phyloP scores from a whole-genome alignment of 2,329 filamentous ascomycete genomes.

The Colletotrichum sp. region DNA sequence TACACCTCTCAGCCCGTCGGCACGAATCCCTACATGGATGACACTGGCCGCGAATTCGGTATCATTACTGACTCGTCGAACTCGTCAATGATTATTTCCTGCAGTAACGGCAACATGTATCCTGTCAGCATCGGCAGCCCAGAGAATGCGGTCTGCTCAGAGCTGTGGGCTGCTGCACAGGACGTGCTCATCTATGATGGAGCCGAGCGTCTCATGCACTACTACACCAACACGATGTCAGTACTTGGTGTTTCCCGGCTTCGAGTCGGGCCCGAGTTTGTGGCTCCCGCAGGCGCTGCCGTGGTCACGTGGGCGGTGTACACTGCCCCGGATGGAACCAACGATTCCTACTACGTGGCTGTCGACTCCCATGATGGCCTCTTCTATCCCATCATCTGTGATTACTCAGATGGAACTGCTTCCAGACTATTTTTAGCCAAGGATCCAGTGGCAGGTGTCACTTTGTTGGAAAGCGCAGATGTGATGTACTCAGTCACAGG shows the following conservation, averaged over 20 bases:
- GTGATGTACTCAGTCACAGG: constrained; percentile 30
- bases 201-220: constrained; percentile 32
- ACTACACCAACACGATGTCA: constrained; percentile 37
- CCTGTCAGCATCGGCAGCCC: constrained; percentile 24
- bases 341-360: constrained; percentile 23
- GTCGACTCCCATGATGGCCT: constrained; percentile 24
- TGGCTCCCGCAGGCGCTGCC: constrained; percentile 22
- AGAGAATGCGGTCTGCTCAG: constrained; percentile 25
- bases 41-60: constrained; percentile 22
- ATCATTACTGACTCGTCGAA: constrained; percentile 24
- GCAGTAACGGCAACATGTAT: constrained; percentile 40
- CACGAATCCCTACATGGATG: neutral
- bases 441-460: constrained; percentile 26
- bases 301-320: constrained; percentile 24
- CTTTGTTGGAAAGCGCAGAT: constrained; percentile 26
- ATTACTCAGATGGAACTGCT: constrained; percentile 24
- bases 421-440: constrained; percentile 32
- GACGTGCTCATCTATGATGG: constrained; percentile 28
- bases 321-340: neutral
- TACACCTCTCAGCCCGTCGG: neutral
- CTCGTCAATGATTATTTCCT: constrained; percentile 30
- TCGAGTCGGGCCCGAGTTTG: constrained; percentile 23
- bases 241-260: constrained; percentile 34
- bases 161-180: constrained; percentile 26
- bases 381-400: constrained; percentile 34